Base-by-base conservation (phyloP, 805 yeast species). In the Metschnikowia gruessii region DNA sequence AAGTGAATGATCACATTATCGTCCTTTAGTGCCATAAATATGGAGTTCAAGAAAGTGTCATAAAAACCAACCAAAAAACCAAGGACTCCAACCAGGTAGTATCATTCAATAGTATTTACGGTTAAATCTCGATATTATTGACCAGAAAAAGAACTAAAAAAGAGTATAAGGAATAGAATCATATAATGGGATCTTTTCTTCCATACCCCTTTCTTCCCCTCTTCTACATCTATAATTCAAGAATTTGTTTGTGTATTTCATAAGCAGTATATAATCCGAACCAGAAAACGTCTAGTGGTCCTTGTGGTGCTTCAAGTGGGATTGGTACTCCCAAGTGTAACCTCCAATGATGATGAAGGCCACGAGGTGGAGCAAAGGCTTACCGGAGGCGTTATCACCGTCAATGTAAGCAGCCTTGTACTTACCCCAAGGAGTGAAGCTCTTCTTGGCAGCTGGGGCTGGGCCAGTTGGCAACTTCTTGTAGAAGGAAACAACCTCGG, bases 391-490 rank as follows among this genome's bases (percentile, higher is more conserved):
- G 62, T 86, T 85, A 57, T 82, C 88, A 59, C 86, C 89, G 63
- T 85, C 87, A 63, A 86, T 85, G 80, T 79, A 90, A 68, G 86
- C 87, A 63, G 87, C 89, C 72, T 81, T 84, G 80, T 91, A 91
- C 70, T 81, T 81, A 51, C 84, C 87, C 54, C 83, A 65, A 57
- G 86, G 79, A 53, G 85, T 82, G 55, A 77, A 69, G 50, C 76
- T 68, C 62, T 88, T 81, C 72, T 83, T 79, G 56, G 81, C 72
- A 59, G 82, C 82, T 57, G 92, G 83, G 51, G 95, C 95, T 50
- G 85, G 75, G 45, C 98, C 98, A 68, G 89, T 91, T 66, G 99
- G 99, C 62, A 92, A 82, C 60, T 89, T 83, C 77, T 92, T 87
- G 86, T 92, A 92, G 82, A 94, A 91, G 55, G 87, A 79, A 62